Conservation (phyloP, 116 monocot genomes). For the Zostera marina region DNA sequence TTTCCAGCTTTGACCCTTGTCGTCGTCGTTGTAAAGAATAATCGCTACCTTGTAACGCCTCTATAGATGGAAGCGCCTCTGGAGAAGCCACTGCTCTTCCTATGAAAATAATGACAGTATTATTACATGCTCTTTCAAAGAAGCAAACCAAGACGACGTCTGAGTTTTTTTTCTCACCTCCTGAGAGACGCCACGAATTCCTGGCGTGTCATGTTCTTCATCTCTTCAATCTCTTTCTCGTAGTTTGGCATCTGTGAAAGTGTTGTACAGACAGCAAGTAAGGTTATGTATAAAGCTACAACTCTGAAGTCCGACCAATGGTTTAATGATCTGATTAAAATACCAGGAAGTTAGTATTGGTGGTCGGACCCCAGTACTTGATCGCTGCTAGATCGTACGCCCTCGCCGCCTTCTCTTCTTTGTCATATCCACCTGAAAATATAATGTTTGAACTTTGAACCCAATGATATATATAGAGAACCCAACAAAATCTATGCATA, state of each 20-base stretch:
- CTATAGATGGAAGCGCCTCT: slow-evolving; percentile 63
- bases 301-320: neutral
- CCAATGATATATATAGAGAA: too few relatives aligned
- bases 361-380: slow-evolving; percentile 59
- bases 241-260: slow-evolving; percentile 38
- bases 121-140: neutral
- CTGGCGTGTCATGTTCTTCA: slow-evolving; percentile 49
- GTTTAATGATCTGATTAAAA: too few relatives aligned
- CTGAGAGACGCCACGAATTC: slow-evolving; percentile 62
- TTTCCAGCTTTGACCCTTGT: neutral
- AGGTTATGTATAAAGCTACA: neutral
- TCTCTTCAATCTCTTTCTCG: slow-evolving; percentile 43
- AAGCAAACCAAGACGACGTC: neutral
- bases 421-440: slow-evolving; percentile 27
- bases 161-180: slow-evolving; percentile 19
- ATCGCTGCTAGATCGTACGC: slow-evolving; percentile 71
- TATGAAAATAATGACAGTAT: slow-evolving; percentile 6
- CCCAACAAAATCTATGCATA: neutral
- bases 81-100: slow-evolving; percentile 68
- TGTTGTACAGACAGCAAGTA: neutral
- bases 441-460: neutral
- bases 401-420: slow-evolving; percentile 62
- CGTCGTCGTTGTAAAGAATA: neutral
- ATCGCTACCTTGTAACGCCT: slow-evolving; percentile 75
- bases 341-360: slow-evolving; percentile 46